These are phyloP conservation scores for Suhomyces ambrosiae DNA, from an alignment of 1,139 yeast genomes.

Conservation along the genomic window DNA sequence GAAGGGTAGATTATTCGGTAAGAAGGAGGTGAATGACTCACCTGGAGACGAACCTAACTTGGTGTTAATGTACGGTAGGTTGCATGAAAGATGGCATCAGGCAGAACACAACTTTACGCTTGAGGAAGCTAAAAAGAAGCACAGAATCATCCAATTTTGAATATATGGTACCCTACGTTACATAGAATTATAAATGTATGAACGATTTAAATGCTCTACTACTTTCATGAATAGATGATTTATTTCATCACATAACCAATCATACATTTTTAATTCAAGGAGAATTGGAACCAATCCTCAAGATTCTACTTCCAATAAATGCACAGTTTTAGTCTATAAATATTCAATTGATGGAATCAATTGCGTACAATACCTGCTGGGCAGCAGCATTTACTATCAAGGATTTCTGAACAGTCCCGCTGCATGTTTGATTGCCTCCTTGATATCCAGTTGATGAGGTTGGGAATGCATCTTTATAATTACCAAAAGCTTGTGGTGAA, in stretches of 20 bases:
- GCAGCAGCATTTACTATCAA: conserved; percentile 23
- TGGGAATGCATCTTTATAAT: conserved; percentile 13
- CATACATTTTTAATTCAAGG: neutral
- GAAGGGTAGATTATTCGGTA: conserved; percentile 21
- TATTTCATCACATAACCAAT: conserved; percentile 9
- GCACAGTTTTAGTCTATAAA: conserved; percentile 9
- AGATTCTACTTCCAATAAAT: too few relatives aligned
- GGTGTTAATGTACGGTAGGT: conserved; percentile 21
- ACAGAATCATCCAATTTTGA: conserved; percentile 18
- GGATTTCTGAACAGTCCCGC: conserved; percentile 8
- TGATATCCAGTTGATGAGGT: conserved; percentile 7
- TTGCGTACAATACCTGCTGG: conserved; percentile 16
- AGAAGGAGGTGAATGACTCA: conserved; percentile 20
- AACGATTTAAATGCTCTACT: too few relatives aligned
- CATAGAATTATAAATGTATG: too few relatives aligned
- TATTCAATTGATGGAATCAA: neutral
- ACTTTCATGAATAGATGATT: neutral
- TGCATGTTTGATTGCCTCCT: conserved; percentile 4
- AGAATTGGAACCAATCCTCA: too few relatives aligned
- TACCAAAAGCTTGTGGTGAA: conserved; percentile 11
- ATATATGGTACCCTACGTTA: too few relatives aligned
- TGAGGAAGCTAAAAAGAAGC: conserved; percentile 22
- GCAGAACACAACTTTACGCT: conserved; percentile 20
- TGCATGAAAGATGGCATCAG: conserved; percentile 25
- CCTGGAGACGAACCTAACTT: conserved; percentile 20